phyloP scores from a whole-genome alignment of 129 eudicot species.

The Sambucus nigra region DNA sequence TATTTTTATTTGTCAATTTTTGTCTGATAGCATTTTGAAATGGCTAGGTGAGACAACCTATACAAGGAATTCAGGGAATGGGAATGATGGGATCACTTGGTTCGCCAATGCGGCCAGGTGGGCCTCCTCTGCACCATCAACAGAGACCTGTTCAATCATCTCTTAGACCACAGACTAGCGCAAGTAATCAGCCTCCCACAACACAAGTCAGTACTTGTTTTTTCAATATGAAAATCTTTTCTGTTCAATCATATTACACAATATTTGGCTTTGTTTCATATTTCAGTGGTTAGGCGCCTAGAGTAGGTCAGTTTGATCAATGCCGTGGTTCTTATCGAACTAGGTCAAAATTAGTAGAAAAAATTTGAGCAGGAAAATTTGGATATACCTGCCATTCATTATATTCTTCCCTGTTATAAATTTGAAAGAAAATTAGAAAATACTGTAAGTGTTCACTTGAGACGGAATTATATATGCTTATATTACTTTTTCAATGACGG shows the following conservation, averaged over 20 bases:
- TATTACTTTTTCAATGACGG: too few species aligned
- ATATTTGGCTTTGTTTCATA: too few species aligned
- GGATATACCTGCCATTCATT: too few species aligned
- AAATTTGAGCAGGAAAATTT: too few species aligned
- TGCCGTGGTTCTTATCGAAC: not conserved
- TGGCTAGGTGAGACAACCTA: slow-evolving; percentile 46
- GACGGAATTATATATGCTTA: too few species aligned
- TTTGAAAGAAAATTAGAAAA: too few species aligned
- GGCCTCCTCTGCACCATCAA: slow-evolving; percentile 33
- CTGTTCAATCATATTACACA: not conserved
- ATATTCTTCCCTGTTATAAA: too few species aligned
- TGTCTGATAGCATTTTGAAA: slow-evolving; percentile 4
- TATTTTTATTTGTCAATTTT: slow-evolving; percentile 7
- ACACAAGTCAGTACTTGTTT: slow-evolving; percentile 47
- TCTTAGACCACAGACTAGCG: slow-evolving; percentile 50
- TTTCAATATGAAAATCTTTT: not conserved
- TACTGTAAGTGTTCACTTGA: too few species aligned
- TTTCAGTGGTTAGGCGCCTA: too few species aligned
- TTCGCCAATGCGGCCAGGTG: slow-evolving; percentile 55
- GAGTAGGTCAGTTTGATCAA: too few species aligned
- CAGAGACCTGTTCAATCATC: slow-evolving; percentile 59
- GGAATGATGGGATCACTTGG: slow-evolving; percentile 72
- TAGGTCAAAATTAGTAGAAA: not conserved
- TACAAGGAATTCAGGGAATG: slow-evolving; percentile 44
- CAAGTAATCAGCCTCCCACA: slow-evolving; percentile 37